Conservation (phyloP, 768 basidiomycete species). For the Boletus rubropictus region DNA sequence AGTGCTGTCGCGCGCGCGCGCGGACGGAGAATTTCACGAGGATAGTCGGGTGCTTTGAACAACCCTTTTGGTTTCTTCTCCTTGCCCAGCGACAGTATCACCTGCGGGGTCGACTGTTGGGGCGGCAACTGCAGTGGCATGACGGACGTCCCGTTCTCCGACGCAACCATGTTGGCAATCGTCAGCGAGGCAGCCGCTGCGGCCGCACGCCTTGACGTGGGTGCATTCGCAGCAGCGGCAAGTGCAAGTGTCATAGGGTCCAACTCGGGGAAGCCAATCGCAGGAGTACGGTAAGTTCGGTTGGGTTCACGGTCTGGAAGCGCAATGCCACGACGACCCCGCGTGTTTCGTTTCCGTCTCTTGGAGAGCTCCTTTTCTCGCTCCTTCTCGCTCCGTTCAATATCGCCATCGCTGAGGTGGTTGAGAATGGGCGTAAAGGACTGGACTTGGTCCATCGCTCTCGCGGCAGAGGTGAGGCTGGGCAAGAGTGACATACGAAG, state of each 20-base stretch:
- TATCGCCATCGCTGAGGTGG: conserved; percentile 82
- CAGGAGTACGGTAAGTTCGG: conserved; percentile 87
- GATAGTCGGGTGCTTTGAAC: conserved; percentile 66
- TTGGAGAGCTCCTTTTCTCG: conserved; percentile 89
- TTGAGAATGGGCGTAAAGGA: conserved; percentile 86
- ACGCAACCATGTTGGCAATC: conserved; percentile 91
- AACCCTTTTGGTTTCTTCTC: conserved; percentile 66
- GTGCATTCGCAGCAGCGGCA: conserved; percentile 58
- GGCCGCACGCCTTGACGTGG: conserved; percentile 74
- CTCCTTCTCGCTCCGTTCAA: conserved; percentile 86
- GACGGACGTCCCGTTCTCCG: conserved; percentile 73
- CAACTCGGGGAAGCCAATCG: conserved; percentile 76
- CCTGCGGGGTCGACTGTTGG: conserved; percentile 31
- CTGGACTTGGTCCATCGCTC: conserved; percentile 71
- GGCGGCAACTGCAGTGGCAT: conserved; percentile 39
- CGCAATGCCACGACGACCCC: conserved; percentile 72
- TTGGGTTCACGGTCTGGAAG: conserved; percentile 91
- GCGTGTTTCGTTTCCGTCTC: conserved; percentile 77
- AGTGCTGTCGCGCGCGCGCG: conserved; percentile 57
- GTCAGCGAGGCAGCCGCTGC: conserved; percentile 77
- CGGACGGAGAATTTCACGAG: conserved; percentile 48
- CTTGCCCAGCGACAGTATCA: conserved; percentile 41
- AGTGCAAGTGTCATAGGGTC: conserved; percentile 66
- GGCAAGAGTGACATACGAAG: conserved; percentile 87
- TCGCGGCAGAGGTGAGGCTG: conserved; percentile 61